Conservation (phyloP, 768 basidiomycete genomes). For the Candolleomyces aberdarensis region DNA sequence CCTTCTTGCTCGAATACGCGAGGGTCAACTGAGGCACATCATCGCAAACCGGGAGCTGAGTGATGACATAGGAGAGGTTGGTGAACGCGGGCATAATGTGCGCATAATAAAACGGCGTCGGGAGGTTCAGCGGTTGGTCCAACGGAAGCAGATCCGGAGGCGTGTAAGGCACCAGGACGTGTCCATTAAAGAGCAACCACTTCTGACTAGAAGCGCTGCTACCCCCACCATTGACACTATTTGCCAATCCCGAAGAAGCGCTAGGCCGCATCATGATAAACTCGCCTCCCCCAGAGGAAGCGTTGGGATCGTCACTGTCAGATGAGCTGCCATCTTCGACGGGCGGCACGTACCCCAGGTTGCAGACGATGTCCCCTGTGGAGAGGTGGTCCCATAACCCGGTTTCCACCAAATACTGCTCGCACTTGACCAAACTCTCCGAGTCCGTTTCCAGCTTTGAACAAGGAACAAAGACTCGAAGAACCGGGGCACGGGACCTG, state of each 20-base stretch:
- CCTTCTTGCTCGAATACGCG: slow-evolving; percentile 38
- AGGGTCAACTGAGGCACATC: slow-evolving; percentile 49
- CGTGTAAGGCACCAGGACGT: slow-evolving; percentile 55
- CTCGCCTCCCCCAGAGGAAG: background rate
- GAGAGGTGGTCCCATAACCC: slow-evolving; percentile 77
- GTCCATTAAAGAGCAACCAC: slow-evolving; percentile 78
- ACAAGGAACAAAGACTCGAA: slow-evolving; percentile 76
- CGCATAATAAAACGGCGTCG: slow-evolving; percentile 73
- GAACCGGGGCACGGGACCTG: slow-evolving; percentile 64
- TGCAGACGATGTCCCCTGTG: slow-evolving; percentile 74
- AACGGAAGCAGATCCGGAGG: slow-evolving; percentile 57
- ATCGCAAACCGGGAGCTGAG: slow-evolving; percentile 33
- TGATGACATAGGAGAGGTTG: slow-evolving; percentile 35
- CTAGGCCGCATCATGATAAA: slow-evolving; percentile 9
- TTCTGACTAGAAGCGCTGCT: slow-evolving; percentile 22
- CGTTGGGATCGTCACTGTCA: slow-evolving; percentile 15
- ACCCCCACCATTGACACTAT: background rate
- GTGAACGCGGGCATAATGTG: slow-evolving; percentile 52
- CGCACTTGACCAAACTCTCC: slow-evolving; percentile 52
- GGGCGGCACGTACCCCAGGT: slow-evolving; percentile 72
- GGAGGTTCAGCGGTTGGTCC: slow-evolving; percentile 56
- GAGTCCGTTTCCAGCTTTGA: slow-evolving; percentile 43
- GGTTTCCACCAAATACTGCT: slow-evolving; percentile 62
- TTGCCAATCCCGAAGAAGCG: background rate
- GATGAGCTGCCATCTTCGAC: slow-evolving; percentile 22